Evolutionary conservation across 257 asterid genomes (phyloP), one percentile per base, ranked within the genome.

Genomic region (Hygrophila difformis): DNA sequence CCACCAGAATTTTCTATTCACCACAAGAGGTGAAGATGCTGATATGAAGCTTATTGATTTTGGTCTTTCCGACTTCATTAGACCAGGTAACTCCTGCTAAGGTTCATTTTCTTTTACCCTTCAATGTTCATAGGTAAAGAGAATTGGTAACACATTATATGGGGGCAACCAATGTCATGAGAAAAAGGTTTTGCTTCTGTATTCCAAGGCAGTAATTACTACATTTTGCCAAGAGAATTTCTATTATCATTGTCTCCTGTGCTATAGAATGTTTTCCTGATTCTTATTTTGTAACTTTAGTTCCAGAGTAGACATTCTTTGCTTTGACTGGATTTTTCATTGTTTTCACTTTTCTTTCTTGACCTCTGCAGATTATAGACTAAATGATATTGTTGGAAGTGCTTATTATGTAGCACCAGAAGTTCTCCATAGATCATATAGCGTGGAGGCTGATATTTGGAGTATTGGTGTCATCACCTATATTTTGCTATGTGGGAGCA

Each of bases 371-470:
- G 98, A 85, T 64, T 93, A 79, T 68, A 82, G 98, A 47, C 80
- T 89, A 52, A 89, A 89, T 57, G 98, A 89, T 70, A 89, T 89
- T 58, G 97, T 89, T 55, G 97, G 97, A 61, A 88, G 97, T 70
- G 97, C 97, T 34, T 88, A 88, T 57, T 89, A 89, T 56, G 98
- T 89, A 63, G 98, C 98, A 54, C 98, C 96, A 12, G 98, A 89
- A 70, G 96, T 85, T 54, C 96, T 89, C 18, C 98, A 89, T 55
- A 75, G 96, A 63, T 85, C 98, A 18, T 89, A 89, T 64, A 86
- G 95, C 60, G 74, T 76, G 61, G 98, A 89, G 66, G 98, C 82
- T 10, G 98, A 89, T 62, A 85, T 85, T 39, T 89, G 98, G 98
- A 89, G 98, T 67, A 82, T 85, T 51, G 98, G 98, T 42, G 98